phyloP scores from a whole-genome alignment of 768 basidiomycete genomes.

The Porphyrellus cyaneotinctus region DNA sequence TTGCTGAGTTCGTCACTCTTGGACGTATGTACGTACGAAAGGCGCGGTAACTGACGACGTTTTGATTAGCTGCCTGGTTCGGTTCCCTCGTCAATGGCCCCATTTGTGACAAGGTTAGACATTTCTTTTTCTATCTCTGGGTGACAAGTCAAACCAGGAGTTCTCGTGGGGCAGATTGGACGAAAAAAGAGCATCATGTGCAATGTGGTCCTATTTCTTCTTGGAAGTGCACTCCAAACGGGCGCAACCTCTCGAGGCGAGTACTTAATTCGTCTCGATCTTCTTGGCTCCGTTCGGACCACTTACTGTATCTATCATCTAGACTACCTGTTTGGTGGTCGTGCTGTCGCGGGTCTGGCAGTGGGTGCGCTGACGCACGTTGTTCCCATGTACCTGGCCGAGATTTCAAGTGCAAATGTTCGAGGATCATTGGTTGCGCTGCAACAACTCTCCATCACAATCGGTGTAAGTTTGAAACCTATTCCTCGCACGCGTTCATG shows the following conservation, averaged over 20 bases:
- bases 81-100: slow-evolving; percentile 31
- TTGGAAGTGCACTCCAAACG: slow-evolving; percentile 30
- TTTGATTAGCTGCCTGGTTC: slow-evolving; percentile 27
- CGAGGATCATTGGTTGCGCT: slow-evolving; percentile 36
- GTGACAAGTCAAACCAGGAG: background rate
- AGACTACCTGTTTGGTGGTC: slow-evolving; percentile 29
- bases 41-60: slow-evolving; percentile 5
- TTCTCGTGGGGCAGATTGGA: slow-evolving; percentile 18
- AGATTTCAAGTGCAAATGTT: slow-evolving; percentile 37
- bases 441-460: slow-evolving; percentile 33
- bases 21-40: background rate
- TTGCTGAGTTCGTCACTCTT: slow-evolving; percentile 21
- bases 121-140: background rate
- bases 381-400: slow-evolving; percentile 35
- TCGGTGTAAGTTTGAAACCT: slow-evolving; percentile 27
- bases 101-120: slow-evolving; percentile 28
- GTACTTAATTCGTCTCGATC: background rate
- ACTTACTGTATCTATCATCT: background rate
- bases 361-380: slow-evolving; percentile 23
- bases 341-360: slow-evolving; percentile 22
- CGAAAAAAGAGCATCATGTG: slow-evolving; percentile 27
- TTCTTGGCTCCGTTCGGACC: background rate
- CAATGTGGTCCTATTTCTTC: slow-evolving; percentile 27
- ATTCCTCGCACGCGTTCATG: background rate
- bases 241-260: slow-evolving; percentile 26